phyloP scores from a whole-genome alignment of 2,329 filamentous ascomycete species.

The Helicocarpus griseus region DNA sequence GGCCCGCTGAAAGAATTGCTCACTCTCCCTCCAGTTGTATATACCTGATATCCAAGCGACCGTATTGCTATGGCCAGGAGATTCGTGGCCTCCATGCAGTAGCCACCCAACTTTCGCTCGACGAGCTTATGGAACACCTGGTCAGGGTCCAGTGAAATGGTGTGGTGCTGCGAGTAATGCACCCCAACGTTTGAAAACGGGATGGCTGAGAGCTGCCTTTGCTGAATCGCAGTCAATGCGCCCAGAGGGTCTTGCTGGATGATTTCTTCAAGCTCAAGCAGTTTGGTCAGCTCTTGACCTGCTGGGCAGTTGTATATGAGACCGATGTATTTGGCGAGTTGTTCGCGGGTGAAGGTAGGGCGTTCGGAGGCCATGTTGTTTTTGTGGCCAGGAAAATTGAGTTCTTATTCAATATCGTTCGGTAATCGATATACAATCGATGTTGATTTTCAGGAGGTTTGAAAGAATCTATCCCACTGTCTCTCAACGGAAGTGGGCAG shows the following conservation, averaged over 20 bases:
- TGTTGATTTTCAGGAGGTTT: not conserved
- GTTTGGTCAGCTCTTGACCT: constrained; percentile 12
- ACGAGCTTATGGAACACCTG: constrained; percentile 46
- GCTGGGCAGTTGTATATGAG: constrained; percentile 17
- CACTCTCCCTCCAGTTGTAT: constrained; percentile 46
- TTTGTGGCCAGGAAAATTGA: not conserved
- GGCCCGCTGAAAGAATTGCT: constrained; percentile 26
- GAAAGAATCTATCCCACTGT: not conserved
- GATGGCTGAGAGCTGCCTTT: constrained; percentile 38
- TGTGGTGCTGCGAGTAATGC: constrained; percentile 43
- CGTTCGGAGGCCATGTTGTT: constrained; percentile 7
- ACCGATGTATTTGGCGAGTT: constrained; percentile 28
- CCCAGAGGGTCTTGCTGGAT: constrained; percentile 23
- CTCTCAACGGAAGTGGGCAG: not conserved
- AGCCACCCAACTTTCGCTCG: constrained; percentile 43
- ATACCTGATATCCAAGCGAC: constrained; percentile 44
- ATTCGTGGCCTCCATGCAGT: constrained; percentile 52
- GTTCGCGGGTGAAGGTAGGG: constrained; percentile 25
- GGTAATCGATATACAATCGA: not conserved
- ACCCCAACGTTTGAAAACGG: constrained; percentile 50
- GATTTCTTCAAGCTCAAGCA: constrained; percentile 19
- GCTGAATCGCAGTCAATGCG: constrained; percentile 27
- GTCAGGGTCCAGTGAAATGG: constrained; percentile 41
- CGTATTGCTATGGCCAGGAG: constrained; percentile 44
- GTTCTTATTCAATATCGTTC: not conserved